Conservation (phyloP, 164 flowering plant genomes). For the Aristolochia californica region DNA sequence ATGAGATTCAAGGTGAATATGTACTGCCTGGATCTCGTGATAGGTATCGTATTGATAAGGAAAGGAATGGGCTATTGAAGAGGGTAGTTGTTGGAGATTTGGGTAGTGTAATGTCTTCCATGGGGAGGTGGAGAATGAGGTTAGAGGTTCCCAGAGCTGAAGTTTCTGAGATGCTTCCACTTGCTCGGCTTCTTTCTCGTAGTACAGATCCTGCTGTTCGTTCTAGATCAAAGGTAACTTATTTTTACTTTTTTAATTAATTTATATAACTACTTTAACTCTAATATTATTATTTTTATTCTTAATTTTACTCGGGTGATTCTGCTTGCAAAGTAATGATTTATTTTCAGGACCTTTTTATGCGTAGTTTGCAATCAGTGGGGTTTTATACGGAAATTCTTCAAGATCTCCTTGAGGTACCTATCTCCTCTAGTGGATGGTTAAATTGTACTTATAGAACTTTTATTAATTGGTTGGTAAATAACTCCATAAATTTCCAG, state of each 20-base stretch:
- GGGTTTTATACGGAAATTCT: slow-evolving; percentile 63
- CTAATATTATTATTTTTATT: neutral
- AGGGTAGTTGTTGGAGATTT: slow-evolving; percentile 81
- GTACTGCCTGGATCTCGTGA: slow-evolving; percentile 93
- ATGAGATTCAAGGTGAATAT: slow-evolving; percentile 99
- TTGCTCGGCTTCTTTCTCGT: slow-evolving; percentile 92
- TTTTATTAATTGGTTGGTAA: neutral
- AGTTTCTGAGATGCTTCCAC: slow-evolving; percentile 98
- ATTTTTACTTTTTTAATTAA: neutral
- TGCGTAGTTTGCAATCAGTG: slow-evolving; percentile 75
- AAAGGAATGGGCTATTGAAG: slow-evolving; percentile 50
- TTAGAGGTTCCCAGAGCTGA: slow-evolving; percentile 92
- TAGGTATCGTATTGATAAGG: slow-evolving; percentile 42
- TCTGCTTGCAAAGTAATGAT: neutral
- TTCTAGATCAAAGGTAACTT: slow-evolving; percentile 83
- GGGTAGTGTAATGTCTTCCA: slow-evolving; percentile 89
- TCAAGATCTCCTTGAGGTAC: slow-evolving; percentile 73
- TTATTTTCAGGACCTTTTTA: slow-evolving; percentile 65
- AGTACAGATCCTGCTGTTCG: slow-evolving; percentile 94
- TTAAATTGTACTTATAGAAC: neutral
- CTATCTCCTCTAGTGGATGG: neutral
- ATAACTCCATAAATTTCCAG: slow-evolving; percentile 25
- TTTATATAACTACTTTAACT: neutral
- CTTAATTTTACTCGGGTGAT: neutral
- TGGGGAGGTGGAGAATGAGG: slow-evolving; percentile 99